Conservation (phyloP, 2,329 filamentous ascomycete genomes). For the Arthrobotrys musiformis region DNA sequence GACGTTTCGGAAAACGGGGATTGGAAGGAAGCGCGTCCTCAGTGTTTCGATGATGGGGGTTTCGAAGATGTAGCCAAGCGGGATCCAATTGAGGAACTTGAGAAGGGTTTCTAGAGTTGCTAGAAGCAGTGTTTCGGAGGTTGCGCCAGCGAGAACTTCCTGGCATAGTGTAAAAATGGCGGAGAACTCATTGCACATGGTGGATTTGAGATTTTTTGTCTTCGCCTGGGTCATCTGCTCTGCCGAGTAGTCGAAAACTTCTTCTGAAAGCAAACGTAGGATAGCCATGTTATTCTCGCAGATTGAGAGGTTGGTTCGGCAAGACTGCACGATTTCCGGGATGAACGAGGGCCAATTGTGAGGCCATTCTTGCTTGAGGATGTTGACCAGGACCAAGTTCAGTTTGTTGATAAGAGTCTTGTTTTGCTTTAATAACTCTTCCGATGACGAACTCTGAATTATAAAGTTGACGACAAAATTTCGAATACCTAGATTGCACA, state of each 20-base stretch:
- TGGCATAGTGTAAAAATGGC: constrained; percentile 98
- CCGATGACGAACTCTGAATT: constrained; percentile 88
- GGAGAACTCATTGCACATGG: constrained; percentile 98
- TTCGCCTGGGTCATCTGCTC: constrained; percentile 99
- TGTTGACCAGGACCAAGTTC: constrained; percentile 95
- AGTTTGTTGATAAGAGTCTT: constrained; percentile 96
- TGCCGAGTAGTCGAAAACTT: constrained; percentile 98
- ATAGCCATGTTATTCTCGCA: constrained; percentile 99
- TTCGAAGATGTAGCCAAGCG: constrained; percentile 97
- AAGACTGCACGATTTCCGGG: constrained; percentile 98
- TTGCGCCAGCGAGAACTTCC: constrained; percentile 90
- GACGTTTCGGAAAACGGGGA: constrained; percentile 94
- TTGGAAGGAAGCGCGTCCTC: constrained; percentile 88
- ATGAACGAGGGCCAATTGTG: constrained; percentile 99
- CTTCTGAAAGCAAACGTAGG: constrained; percentile 90
- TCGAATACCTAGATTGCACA: constrained; percentile 79
- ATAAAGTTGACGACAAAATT: constrained; percentile 99
- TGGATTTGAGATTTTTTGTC: constrained; percentile 94
- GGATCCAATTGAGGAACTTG: constrained; percentile 99
- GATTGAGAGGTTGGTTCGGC: constrained; percentile 92
- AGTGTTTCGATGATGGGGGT: constrained; percentile 95
- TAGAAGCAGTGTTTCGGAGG: constrained; percentile 87
- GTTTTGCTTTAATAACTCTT: constrained; percentile 85
- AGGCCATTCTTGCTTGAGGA: constrained; percentile 99
- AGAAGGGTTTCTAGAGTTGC: constrained; percentile 96